Base-by-base conservation (phyloP, 768 basidiomycete genomes). In the Coprinellus micaceus region DNA sequence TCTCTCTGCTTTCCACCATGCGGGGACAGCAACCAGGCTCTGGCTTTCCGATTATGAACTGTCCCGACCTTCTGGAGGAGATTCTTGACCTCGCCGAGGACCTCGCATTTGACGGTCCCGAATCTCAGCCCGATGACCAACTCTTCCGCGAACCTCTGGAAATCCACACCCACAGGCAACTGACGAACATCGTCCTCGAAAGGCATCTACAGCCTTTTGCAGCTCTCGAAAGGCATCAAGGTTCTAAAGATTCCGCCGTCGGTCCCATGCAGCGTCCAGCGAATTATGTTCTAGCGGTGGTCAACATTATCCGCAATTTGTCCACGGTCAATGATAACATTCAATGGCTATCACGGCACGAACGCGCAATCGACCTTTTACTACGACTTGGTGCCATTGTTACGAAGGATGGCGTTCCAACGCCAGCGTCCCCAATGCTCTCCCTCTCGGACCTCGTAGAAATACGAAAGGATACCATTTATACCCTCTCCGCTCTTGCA, bases 261-360 rank as follows among this genome's bases (percentile, higher is more conserved):
- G 88, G 83, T 30, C 86, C 84, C 10, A 76, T 77, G 41, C 89
- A 86, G 63, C 85, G 87, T 12, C 80, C 83, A 11, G 85, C 81
- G 17, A 86, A 88, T 59, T 72, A 86, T 52, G 75, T 94, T 47
- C 78, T 91, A 26, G 74, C 84, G 17, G 77, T 89, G 52, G 69
- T 86, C 44, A 94, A 90, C 68, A 84, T 98, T 64, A 75, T 98
- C 52, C 89, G 93, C 45, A 97, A 96, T 72, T 77, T 97, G 61
- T 84, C 90, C n/a, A 74, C 85, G 58, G 75, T 86, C 56, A 72
- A 71, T 6, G 88, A 95, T 60, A 96, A 96, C 63, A 68, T 79
- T 58, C 74, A 75, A 43, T 84, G 82, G 63, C 76, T 96, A 63
- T 80, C 85, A 1, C 79, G 74, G 39, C 84, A 91, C 57, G 79